A percentile compares a stretch with the other conserved stretches of the same genome.
Evolutionary conservation across 768 basidiomycete species (phyloP).

Genomic region (Trametes sanguinea): DNA sequence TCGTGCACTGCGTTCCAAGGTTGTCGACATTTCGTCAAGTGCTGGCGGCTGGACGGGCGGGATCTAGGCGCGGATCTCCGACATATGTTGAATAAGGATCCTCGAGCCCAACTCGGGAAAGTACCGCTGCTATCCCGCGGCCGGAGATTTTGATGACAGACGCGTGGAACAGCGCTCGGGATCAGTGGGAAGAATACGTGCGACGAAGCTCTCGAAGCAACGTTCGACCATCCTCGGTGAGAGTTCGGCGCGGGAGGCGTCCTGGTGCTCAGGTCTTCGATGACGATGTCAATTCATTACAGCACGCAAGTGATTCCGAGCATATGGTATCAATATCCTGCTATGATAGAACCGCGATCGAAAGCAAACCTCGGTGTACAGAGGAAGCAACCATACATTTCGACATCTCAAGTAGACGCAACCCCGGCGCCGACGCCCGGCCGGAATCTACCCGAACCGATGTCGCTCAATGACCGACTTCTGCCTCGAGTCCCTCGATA

Average conservation of each 20-base stretch:
- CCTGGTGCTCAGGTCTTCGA: neutral
- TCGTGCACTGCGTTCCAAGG: no score
- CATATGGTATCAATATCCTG: neutral
- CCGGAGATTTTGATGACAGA: neutral
- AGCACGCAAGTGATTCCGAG: constrained; percentile 7
- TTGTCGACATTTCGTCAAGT: no score
- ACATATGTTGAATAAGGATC: neutral
- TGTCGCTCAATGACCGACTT: constrained; percentile 79
- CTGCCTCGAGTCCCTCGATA: constrained; percentile 58
- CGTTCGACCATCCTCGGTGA: neutral
- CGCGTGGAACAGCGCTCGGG: neutral
- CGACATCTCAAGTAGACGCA: neutral
- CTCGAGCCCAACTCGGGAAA: constrained; percentile 5
- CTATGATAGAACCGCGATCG: neutral
- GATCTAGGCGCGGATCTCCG: neutral
- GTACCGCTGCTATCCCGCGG: neutral
- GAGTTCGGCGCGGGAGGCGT: neutral
- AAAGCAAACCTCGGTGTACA: neutral
- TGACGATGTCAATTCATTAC: constrained; percentile 8
- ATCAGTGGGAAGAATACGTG: neutral
- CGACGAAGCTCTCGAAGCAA: neutral
- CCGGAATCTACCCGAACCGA: constrained; percentile 52
- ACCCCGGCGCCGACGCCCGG: constrained; percentile 13
- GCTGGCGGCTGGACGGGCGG: neutral
- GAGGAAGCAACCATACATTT: constrained; percentile 10